A percentile compares a stretch with the other conserved stretches of the same genome.
These are phyloP conservation scores for Candida gigantensis DNA, from an alignment of 1,139 yeast species.

Conservation along the genomic window DNA sequence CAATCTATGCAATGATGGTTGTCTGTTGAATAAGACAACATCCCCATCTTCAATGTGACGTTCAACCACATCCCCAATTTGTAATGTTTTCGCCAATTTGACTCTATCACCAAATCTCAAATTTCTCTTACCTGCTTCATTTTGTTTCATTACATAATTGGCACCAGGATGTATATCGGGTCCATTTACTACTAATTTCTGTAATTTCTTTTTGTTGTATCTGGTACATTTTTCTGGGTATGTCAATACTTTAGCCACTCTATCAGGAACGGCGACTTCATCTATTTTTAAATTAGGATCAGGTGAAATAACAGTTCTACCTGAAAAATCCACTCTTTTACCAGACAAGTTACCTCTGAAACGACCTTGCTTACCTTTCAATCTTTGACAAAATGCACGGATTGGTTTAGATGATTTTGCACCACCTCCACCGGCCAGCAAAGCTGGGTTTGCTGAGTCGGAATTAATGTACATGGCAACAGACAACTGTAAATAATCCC, in stretches of 20 bases:
- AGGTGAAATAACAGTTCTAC: slow-evolving; percentile 98
- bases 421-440: slow-evolving; percentile 58
- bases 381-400: slow-evolving; percentile 96
- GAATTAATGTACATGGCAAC: slow-evolving; percentile 98
- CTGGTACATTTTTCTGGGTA: slow-evolving; percentile 98
- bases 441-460: slow-evolving; percentile 86
- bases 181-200: slow-evolving; percentile 96
- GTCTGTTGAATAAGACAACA: slow-evolving; percentile 92
- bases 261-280: slow-evolving; percentile 99
- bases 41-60: slow-evolving; percentile 98
- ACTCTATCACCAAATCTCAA: slow-evolving; percentile 86
- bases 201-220: slow-evolving; percentile 82
- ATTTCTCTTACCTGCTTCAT: slow-evolving; percentile 98
- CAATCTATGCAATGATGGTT: slow-evolving; percentile 93
- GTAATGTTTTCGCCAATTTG: slow-evolving; percentile 73
- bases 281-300: slow-evolving; percentile 98
- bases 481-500: slow-evolving; percentile 95
- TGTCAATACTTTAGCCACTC: slow-evolving; percentile 90
- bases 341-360: slow-evolving; percentile 99
- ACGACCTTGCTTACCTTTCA: slow-evolving; percentile 97
- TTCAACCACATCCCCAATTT: slow-evolving; percentile 93
- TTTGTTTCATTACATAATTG: slow-evolving; percentile 91
- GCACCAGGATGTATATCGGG: slow-evolving; percentile 99
- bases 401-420: slow-evolving; percentile 65
- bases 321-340: slow-evolving; percentile 97